Evolutionary conservation across 2,329 filamentous ascomycete species (phyloP), one percentile per base, ranked within the genome.

Genomic region (Aspergillus fischeri): DNA sequence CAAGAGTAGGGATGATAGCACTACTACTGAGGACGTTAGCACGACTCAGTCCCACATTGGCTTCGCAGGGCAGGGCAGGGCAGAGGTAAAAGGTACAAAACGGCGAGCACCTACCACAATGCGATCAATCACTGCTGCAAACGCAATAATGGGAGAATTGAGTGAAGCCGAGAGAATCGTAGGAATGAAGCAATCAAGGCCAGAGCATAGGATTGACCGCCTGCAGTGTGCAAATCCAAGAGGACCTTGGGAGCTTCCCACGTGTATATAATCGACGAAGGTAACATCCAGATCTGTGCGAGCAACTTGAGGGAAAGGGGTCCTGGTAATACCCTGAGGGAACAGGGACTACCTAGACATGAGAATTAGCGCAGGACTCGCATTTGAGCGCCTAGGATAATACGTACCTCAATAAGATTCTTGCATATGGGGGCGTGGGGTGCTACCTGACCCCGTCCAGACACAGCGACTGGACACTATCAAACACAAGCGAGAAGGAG

Each of bases 171-270:
- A 21, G 21, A 47, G 20, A 52, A 27, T 42, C 14, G 14, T 38
- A 38, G 32, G 14, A 17, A 7, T 55, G 55, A 60, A 48, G 56
- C 55, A 63, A 61, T 60, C 61, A 60, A 65, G 61, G 49, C 64
- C 29, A 54, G 17, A 49, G 17, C 14, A 8, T 28, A 21, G 38
- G 49, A 49, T 41, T 51, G 58, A 60, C 57, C 57, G 60, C 60
- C 58, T 60, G 55, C 54, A 57, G 54, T 51, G 54, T 49, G 42
- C 51, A 56, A 56, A 53, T 42, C 41, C 47, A 44, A 49, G 60
- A 56, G 64, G 63, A 66, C 64, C 64, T 63, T 66, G 60, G 55
- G 63, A 54, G 60, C 60, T 56, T 53, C 27, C 44, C 44, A 47
- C 44, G 44, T 47, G 44, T 47, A 47, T 47, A 47, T 11, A 47